Evolutionary conservation across 1,284 basidiomycete species (phyloP).

Genomic region (Trichosporon asahii): DNA sequence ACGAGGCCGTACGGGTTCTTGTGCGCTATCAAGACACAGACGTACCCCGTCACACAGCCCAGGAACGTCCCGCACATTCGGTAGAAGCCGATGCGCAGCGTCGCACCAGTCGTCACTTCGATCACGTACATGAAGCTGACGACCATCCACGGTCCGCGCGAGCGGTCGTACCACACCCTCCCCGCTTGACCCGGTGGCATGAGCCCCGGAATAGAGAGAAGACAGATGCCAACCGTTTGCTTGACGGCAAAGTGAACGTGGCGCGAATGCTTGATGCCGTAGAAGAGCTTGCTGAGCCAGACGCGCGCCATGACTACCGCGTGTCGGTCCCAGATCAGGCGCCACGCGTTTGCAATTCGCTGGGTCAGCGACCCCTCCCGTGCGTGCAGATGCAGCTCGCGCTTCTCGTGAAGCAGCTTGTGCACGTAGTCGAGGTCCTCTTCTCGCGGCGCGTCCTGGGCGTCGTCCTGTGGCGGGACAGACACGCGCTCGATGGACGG

Average conservation of each 20-base stretch:
- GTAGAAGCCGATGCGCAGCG: constrained; percentile 51
- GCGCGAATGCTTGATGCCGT: constrained; percentile 47
- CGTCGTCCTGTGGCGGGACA: constrained; percentile 6
- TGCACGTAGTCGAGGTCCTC: constrained; percentile 29
- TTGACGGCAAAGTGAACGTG: constrained; percentile 54
- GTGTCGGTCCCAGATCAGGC: constrained; percentile 38
- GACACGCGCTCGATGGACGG: constrained; percentile 9
- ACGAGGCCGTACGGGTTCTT: constrained; percentile 53
- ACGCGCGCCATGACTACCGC: constrained; percentile 34
- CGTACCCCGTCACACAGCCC: constrained; percentile 50
- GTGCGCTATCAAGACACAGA: constrained; percentile 49
- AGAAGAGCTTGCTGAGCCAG: constrained; percentile 35
- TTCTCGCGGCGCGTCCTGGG: constrained; percentile 4
- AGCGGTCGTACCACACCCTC: constrained; percentile 47
- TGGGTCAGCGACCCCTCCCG: not conserved
- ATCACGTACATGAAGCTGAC: constrained; percentile 54
- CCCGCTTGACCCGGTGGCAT: constrained; percentile 39
- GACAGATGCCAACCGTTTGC: constrained; percentile 50
- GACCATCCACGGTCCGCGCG: constrained; percentile 52
- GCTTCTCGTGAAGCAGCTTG: constrained; percentile 14
- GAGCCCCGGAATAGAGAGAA: constrained; percentile 52
- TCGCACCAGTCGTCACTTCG: constrained; percentile 55
- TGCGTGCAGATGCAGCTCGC: constrained; percentile 6
- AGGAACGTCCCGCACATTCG: constrained; percentile 53
- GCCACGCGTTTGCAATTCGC: constrained; percentile 27